phyloP scores from a whole-genome alignment of 768 basidiomycete species.

The Pulveroboletus sp. region DNA sequence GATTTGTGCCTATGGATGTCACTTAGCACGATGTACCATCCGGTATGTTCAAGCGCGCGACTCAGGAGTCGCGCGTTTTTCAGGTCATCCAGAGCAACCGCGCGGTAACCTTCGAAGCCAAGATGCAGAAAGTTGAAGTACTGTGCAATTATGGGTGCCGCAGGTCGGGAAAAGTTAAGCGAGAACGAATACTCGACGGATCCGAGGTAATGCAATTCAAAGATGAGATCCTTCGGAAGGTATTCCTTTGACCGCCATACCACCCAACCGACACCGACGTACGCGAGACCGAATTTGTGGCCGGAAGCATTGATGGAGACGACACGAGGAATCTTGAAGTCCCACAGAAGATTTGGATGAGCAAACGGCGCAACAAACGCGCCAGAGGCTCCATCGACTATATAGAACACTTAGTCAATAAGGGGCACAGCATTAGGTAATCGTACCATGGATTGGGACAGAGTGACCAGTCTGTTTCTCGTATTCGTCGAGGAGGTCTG shows the following conservation, averaged over 20 bases:
- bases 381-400: constrained; percentile 57
- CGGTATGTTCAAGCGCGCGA: constrained; percentile 55
- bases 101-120: constrained; percentile 51
- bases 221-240: constrained; percentile 68
- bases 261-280: constrained; percentile 62
- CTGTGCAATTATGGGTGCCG: constrained; percentile 57
- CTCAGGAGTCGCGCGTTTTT: constrained; percentile 64
- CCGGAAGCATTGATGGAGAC: constrained; percentile 58
- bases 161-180: constrained; percentile 58
- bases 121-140: constrained; percentile 64
- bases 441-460: constrained; percentile 40
- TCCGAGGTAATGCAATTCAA: constrained; percentile 52
- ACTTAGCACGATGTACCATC: constrained; percentile 49
- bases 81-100: constrained; percentile 44
- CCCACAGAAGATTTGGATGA: constrained; percentile 51
- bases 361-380: constrained; percentile 64
- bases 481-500: constrained; percentile 62
- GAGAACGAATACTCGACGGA: constrained; percentile 73
- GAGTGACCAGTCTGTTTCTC: constrained; percentile 42
- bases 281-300: constrained; percentile 57
- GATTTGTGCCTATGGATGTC: constrained; percentile 49
- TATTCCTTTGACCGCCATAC: constrained; percentile 54
- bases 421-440: constrained; percentile 20
- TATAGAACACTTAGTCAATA: constrained; percentile 3
- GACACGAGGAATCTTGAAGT: constrained; percentile 57